Percentiles rank a stretch among this genome's conserved stretches.
phyloP scores from a whole-genome alignment of 164 flowering plant species.

The Santalum album region DNA sequence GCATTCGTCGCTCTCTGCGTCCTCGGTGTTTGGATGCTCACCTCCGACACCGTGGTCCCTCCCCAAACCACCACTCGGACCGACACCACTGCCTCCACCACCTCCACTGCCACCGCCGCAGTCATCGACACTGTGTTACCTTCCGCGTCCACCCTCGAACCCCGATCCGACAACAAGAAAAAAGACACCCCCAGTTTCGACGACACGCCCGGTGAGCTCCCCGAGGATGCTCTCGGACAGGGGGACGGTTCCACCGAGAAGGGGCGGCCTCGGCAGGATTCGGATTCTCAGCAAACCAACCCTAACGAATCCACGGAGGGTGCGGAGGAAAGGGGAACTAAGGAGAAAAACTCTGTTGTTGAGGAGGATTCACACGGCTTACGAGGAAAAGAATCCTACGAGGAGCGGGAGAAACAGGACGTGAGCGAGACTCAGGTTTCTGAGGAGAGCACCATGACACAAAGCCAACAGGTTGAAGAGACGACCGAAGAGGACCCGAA shows the following conservation, averaged over 20 bases:
- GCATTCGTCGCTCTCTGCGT: conserved; percentile 51
- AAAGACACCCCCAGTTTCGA: conserved; percentile 27
- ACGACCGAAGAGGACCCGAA: not conserved
- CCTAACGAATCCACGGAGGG: not conserved
- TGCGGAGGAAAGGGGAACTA: not conserved
- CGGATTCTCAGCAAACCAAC: not conserved
- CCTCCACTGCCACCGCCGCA: not conserved
- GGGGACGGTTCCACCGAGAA: conserved; percentile 16
- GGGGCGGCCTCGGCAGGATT: not conserved
- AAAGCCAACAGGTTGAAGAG: conserved; percentile 19
- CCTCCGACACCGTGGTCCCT: conserved; percentile 30
- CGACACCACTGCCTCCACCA: not conserved
- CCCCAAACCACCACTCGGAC: conserved; percentile 19
- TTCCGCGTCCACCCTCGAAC: conserved; percentile 3
- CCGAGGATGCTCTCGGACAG: conserved; percentile 45
- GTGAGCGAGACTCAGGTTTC: conserved; percentile 21
- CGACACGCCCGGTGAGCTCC: conserved; percentile 57
- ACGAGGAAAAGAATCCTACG: conserved; percentile 13
- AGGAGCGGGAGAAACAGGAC: conserved; percentile 17
- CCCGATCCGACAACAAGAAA: not conserved
- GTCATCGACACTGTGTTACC: not conserved
- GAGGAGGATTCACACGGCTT: conserved; percentile 3
- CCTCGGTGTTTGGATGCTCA: conserved; percentile 63
- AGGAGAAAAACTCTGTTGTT: not conserved
- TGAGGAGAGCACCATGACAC: conserved; percentile 35